phyloP scores from a whole-genome alignment of 805 yeast species.

The Pichia insulana region DNA sequence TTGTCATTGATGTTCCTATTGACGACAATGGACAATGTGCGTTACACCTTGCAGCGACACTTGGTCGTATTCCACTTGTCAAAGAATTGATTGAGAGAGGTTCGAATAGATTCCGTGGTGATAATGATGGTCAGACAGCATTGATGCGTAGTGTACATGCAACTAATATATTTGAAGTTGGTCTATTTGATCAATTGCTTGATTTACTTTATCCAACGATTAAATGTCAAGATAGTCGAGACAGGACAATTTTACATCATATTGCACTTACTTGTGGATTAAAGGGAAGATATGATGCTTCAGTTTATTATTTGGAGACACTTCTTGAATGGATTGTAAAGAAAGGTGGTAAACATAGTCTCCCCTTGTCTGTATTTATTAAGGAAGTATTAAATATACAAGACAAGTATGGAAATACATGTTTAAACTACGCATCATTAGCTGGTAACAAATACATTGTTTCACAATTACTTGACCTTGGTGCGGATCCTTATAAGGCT shows the following conservation, averaged over 20 bases:
- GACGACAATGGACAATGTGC: conserved; percentile 93
- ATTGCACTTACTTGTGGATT: conserved; percentile 74
- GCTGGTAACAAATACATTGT: conserved; percentile 76
- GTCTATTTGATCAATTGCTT: conserved; percentile 62
- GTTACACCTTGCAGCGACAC: conserved; percentile 91
- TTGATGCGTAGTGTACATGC: conserved; percentile 76
- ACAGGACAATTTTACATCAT: conserved; percentile 80
- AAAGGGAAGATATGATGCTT: conserved; percentile 63
- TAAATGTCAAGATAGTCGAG: conserved; percentile 54
- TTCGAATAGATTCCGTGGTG: conserved; percentile 62
- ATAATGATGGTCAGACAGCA: conserved; percentile 81
- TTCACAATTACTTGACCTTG: conserved; percentile 73
- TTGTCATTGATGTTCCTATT: conserved; percentile 74
- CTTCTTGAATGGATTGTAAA: conserved; percentile 70
- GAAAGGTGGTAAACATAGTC: conserved; percentile 37
- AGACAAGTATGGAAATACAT: conserved; percentile 91
- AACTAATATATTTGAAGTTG: conserved; percentile 73
- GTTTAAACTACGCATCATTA: conserved; percentile 85
- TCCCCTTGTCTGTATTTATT: conserved; percentile 50
- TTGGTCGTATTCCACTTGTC: conserved; percentile 69
- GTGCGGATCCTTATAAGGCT: conserved; percentile 72
- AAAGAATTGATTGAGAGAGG: conserved; percentile 58
- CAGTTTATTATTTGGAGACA: conserved; percentile 64
- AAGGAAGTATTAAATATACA: conserved; percentile 74
- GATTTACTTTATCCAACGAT: conserved; percentile 71